Base-by-base conservation (phyloP, 2,329 filamentous ascomycete genomes). In the Pseudocercospora musae region DNA sequence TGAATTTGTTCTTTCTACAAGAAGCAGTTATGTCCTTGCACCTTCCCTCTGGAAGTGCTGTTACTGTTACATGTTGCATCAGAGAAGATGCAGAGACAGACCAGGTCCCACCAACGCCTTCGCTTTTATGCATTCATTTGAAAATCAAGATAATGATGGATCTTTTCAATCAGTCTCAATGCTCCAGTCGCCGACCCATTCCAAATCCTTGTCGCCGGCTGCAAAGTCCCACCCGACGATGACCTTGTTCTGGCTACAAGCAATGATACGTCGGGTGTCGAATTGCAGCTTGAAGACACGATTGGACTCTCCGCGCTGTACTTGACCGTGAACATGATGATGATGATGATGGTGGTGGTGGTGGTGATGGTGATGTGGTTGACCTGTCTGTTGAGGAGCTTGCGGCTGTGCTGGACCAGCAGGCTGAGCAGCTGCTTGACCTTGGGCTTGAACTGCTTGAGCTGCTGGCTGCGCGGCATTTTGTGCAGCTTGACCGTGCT, bases 201-300 rank as follows among this genome's bases (percentile, higher is more conserved):
- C 73, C 49, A 76, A 62, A 55, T 96, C 89, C 59, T 84, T 78
- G 68, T 99, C 93, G 4, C 87, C 89, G 69, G 92, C 91, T 62
- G 92, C 95, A 82, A 98, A 99, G 76, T 99, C 95, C 95, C 95
- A 99, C 0, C 93, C 95, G 0, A 98, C 92, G 72, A 99, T 98
- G 15, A 89, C 87, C 42, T 88, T 88, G 60, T 95, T 92, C 75
- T 98, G 93, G 67, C 90, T 95, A 74, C 94, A 97, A 79, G 93
- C 97, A 59, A 99, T 89, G 69, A 99, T 96, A 70, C 93, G 88
- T 21, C 92, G 85, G 0, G 92, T 91, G 74, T 99, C 95, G 69
- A 97, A 99, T 75, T 99, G 95, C 37, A 98, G 82, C 77, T 99
- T 99, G 81, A 98, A 99, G 2, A 99, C 90, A 23, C 95, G 77